Conservation (phyloP, 257 asterid genomes). For the Cruciata laevipes region DNA sequence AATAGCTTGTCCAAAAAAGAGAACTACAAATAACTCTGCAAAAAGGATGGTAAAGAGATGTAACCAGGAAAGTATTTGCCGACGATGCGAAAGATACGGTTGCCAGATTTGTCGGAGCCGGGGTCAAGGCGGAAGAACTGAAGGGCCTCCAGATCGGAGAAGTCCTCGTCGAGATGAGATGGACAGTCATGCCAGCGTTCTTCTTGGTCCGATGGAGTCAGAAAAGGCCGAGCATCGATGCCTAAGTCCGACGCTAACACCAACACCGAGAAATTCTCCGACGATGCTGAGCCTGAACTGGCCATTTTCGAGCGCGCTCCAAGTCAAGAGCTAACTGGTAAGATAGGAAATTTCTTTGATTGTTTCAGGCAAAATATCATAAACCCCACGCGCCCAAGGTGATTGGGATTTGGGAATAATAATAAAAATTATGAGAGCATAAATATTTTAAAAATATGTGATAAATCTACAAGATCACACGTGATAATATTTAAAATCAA, state of each 20-base stretch:
- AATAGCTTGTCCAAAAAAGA: too few relatives aligned
- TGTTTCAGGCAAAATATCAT: too few relatives aligned
- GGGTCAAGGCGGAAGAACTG: slow-evolving; percentile 67
- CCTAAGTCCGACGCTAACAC: slow-evolving; percentile 95
- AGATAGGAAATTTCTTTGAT: too few relatives aligned
- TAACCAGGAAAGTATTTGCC: slow-evolving; percentile 93
- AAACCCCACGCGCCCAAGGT: too few relatives aligned
- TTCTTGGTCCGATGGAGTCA: slow-evolving; percentile 43
- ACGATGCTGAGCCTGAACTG: slow-evolving; percentile 31
- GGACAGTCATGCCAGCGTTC: slow-evolving; percentile 82
- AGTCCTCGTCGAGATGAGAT: slow-evolving; percentile 52
- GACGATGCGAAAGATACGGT: slow-evolving; percentile 75
- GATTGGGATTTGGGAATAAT: too few relatives aligned
- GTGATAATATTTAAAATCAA: too few relatives aligned
- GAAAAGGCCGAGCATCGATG: slow-evolving; percentile 69
- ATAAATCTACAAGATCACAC: too few relatives aligned
- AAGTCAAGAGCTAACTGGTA: too few relatives aligned
- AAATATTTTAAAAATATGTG: too few relatives aligned
- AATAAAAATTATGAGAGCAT: too few relatives aligned
- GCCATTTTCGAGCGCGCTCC: slow-evolving; percentile 14
- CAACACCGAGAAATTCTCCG: slow-evolving; percentile 73
- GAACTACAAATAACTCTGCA: neutral
- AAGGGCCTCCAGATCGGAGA: slow-evolving; percentile 78
- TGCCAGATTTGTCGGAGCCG: slow-evolving; percentile 64
- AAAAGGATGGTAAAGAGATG: slow-evolving; percentile 4